Base-by-base conservation (phyloP, 345 rosid species). In the Citrus cavaleriei region DNA sequence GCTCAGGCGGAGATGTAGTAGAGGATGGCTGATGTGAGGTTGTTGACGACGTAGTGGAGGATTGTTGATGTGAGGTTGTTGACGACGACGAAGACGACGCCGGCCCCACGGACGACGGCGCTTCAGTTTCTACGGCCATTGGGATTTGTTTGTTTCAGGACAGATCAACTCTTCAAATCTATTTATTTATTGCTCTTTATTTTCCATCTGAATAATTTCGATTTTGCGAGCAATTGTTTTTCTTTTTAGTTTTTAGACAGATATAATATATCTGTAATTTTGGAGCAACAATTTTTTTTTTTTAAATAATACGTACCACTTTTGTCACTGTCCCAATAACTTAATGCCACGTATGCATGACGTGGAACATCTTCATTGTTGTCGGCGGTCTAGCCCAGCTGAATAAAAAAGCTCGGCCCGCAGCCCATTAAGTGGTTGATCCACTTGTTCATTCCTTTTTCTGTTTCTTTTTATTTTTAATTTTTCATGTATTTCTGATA, bases 41-140 rank as follows among this genome's bases (percentile, higher is more conserved):
- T 35, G 87, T 78, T 1, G 55, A 51, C 4, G 55, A 51, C 55
- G 87, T 37, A 37, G 38, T 37, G 8, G 84, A 70, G 0, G 82
- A 70, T n/a, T 73, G 79, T 40, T 75, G 82, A 28, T 82, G 81
- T 40, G 81, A 77, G 35, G 76, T 49, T 35, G 87, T 78, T 2
- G 58, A 54, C 5, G 58, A 54, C 58, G 87, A 79, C 6, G 58
- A 18, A 54, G 58, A 54, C 58, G 87, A 78, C 13, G 58, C 35
- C 73, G 42, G 6, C 35, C 35, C 28, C 55, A n/a, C 42, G 2
- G 57, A 68, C 81, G 87, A 66, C 83, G 81, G 32, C 54, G 72
- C 70, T 59, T 82, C 86, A 24, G 84, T 69, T 75, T 82, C 83
- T 75, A 89, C 91, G 68, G 89, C 85, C 94, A 91, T 84, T 72